Percentiles rank a stretch among this genome's conserved stretches.
Conservation (phyloP, 371 early-diverging fungal species). For the Racocetra persica region DNA sequence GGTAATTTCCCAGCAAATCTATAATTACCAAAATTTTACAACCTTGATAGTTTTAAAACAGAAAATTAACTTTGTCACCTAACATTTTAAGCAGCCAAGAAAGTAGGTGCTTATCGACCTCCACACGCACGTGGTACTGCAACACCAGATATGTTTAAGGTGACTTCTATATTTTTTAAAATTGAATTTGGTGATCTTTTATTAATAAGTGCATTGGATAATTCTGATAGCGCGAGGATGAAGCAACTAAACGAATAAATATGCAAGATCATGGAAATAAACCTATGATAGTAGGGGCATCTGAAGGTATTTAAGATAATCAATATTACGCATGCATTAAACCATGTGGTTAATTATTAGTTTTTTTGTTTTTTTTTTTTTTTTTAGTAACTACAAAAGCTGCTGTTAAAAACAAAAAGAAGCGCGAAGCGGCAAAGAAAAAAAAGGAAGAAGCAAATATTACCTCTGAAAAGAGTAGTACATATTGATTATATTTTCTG, state of each 20-base stretch:
- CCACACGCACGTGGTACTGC: constrained; percentile 76
- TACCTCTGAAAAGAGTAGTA: constrained; percentile 30
- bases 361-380: constrained; percentile 31
- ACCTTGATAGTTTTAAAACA: too few species aligned
- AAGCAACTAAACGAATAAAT: not conserved
- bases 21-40: too few species aligned
- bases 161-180: constrained; percentile 31
- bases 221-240: constrained; percentile 36
- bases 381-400: constrained; percentile 46
- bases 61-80: too few species aligned
- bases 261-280: not conserved
- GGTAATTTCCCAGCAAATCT: too few species aligned
- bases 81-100: constrained; percentile 6
- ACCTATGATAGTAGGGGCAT: not conserved
- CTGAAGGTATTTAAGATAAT: not conserved
- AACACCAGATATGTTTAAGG: constrained; percentile 58
- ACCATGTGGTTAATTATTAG: not conserved
- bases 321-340: not conserved
- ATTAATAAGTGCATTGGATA: too few species aligned
- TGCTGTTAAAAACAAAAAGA: constrained; percentile 69
- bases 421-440: constrained; percentile 59
- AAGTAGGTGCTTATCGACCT: constrained; percentile 77
- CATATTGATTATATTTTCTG: too few species aligned
- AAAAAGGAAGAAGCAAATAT: constrained; percentile 47
- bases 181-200: too few species aligned